Conservation (phyloP, 2,329 filamentous ascomycete species). For the Amphichorda felina region DNA sequence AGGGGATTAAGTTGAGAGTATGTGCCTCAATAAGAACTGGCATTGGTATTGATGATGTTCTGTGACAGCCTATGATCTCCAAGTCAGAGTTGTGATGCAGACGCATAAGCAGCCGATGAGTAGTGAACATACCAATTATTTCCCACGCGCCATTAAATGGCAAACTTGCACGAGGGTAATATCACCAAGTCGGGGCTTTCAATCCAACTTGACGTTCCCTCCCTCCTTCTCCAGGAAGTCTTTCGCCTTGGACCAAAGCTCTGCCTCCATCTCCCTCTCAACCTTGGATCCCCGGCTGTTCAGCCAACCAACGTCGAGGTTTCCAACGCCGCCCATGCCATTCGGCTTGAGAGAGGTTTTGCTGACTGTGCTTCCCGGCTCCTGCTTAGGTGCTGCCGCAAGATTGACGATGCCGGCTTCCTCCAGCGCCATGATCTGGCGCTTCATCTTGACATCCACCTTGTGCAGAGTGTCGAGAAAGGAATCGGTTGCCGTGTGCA, state of each 20-base stretch:
- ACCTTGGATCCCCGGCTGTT: conserved; percentile 79
- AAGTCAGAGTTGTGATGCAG: too few relatives aligned
- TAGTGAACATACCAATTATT: too few relatives aligned
- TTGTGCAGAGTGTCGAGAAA: conserved; percentile 65
- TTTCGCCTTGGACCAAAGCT: conserved; percentile 50
- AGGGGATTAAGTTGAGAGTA: too few relatives aligned
- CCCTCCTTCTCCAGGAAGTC: conserved; percentile 21
- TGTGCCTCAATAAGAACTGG: too few relatives aligned
- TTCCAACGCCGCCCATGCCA: conserved; percentile 41
- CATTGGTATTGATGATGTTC: too few relatives aligned
- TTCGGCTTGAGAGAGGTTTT: conserved; percentile 36
- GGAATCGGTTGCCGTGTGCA: conserved; percentile 47
- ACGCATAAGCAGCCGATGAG: too few relatives aligned
- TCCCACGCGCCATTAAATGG: too few relatives aligned
- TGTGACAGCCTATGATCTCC: too few relatives aligned
- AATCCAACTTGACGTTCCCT: too few relatives aligned
- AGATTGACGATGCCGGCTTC: conserved; percentile 64
- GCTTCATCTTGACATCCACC: conserved; percentile 61
- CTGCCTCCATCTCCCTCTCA: conserved; percentile 70
- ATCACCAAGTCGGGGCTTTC: too few relatives aligned
- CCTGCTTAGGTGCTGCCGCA: conserved; percentile 18
- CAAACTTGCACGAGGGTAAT: too few relatives aligned
- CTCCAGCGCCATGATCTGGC: conserved; percentile 60
- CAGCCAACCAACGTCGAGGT: conserved; percentile 75
- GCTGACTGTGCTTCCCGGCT: conserved; percentile 7